Conservation (phyloP, 352 stramenopile genomes). For the Globisporangium orthogonon region DNA sequence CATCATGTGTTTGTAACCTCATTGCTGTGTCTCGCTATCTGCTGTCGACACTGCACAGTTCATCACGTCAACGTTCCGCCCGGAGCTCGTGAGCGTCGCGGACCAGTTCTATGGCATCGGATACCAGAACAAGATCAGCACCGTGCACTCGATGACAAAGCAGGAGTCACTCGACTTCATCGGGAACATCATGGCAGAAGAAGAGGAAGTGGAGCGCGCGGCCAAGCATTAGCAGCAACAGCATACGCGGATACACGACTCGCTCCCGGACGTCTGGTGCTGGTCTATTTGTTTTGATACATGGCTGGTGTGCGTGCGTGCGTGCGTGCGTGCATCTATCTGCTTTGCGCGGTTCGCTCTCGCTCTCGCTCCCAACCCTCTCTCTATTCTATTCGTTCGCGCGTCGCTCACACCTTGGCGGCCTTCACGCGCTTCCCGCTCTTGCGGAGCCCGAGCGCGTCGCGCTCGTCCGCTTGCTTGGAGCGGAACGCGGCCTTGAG, state of each 20-base stretch:
- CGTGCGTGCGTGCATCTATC: background rate
- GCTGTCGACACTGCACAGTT: conserved; percentile 36
- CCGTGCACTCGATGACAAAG: conserved; percentile 91
- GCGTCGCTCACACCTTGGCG: conserved; percentile 14
- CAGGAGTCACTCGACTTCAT: conserved; percentile 98
- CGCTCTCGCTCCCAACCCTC: no score
- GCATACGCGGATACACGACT: background rate
- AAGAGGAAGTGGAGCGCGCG: conserved; percentile 58
- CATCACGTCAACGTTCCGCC: conserved; percentile 99
- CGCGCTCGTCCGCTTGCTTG: conserved; percentile 73
- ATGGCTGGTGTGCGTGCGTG: background rate
- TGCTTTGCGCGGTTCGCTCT: background rate
- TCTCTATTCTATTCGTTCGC: background rate
- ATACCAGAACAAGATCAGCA: conserved; percentile 98
- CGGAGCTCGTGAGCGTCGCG: conserved; percentile 96
- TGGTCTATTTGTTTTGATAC: conserved; percentile 4
- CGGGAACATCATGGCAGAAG: conserved; percentile 85
- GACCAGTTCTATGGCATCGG: conserved; percentile 98
- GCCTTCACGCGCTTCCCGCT: conserved; percentile 61
- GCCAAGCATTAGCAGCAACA: conserved; percentile 14
- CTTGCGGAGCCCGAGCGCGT: conserved; percentile 57
- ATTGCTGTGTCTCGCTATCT: background rate
- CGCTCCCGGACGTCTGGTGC: background rate
- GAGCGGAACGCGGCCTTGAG: conserved; percentile 63
- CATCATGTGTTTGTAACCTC: background rate